Conservation (phyloP, 306 rosid species). For the Begonia masoniana region DNA sequence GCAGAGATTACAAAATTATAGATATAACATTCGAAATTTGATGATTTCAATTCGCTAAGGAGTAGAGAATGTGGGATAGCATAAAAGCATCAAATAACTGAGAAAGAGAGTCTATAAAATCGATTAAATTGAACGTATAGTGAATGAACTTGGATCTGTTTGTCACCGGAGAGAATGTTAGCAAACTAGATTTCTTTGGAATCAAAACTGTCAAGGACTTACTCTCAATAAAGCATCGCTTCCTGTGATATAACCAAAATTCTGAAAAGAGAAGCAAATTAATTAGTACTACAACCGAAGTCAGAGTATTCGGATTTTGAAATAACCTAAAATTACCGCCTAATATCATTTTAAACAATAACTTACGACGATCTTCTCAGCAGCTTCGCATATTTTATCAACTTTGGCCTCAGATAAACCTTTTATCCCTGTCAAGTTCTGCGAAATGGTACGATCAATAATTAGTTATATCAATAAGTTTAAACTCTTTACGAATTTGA, state of each 20-base stretch:
- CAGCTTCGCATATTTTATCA: slow-evolving; percentile 94
- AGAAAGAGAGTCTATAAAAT: too few relatives aligned
- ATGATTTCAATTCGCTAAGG: too few relatives aligned
- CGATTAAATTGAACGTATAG: neutral
- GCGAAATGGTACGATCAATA: slow-evolving; percentile 6
- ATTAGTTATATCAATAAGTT: too few relatives aligned
- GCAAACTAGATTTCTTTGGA: slow-evolving; percentile 2
- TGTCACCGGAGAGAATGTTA: neutral
- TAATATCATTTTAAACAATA: slow-evolving; percentile 10
- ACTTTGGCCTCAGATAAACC: slow-evolving; percentile 97
- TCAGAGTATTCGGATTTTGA: too few relatives aligned
- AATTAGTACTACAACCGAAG: too few relatives aligned
- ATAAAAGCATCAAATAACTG: too few relatives aligned
- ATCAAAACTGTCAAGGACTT: slow-evolving; percentile 12
- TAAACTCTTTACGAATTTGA: neutral
- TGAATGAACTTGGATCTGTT: neutral
- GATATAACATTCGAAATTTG: neutral
- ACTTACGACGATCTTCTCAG: slow-evolving; percentile 87
- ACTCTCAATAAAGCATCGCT: slow-evolving; percentile 75
- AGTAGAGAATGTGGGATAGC: too few relatives aligned
- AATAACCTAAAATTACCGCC: too few relatives aligned
- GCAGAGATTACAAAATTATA: slow-evolving; percentile 12
- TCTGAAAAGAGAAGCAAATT: slow-evolving; percentile 24
- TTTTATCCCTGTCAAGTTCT: slow-evolving; percentile 90
- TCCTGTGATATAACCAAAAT: slow-evolving; percentile 86